phyloP scores from a whole-genome alignment of 1,284 basidiomycete genomes.

The Malassezia restricta region DNA sequence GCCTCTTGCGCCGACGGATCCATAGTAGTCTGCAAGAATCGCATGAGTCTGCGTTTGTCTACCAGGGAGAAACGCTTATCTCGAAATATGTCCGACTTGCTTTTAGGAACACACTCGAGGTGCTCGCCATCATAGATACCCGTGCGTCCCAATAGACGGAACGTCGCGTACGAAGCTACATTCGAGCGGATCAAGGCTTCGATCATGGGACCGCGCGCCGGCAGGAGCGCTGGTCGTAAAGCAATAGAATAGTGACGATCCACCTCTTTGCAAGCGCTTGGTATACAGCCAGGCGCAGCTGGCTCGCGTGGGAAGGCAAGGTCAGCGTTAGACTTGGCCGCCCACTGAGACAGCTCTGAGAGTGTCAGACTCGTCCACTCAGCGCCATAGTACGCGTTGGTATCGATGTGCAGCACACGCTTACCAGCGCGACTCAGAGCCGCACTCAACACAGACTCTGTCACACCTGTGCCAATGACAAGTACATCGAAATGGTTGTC shows the following conservation, averaged over 20 bases:
- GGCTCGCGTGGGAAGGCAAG: constrained; percentile 4
- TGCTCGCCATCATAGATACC: constrained; percentile 11
- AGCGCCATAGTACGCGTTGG: constrained; percentile 5
- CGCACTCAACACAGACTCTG: constrained; percentile 10
- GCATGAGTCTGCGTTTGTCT: constrained; percentile 84
- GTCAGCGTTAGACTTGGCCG: not conserved
- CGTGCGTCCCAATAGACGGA: constrained; percentile 62
- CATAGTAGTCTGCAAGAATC: constrained; percentile 51
- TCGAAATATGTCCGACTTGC: constrained; percentile 89
- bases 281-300: not conserved
- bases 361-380: constrained; percentile 14
- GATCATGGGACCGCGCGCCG: constrained; percentile 67
- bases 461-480: constrained; percentile 14
- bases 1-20: constrained; percentile 13
- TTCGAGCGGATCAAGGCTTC: constrained; percentile 68
- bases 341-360: constrained; percentile 6
- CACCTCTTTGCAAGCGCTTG: constrained; percentile 15
- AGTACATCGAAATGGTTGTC: constrained; percentile 10
- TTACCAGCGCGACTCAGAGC: constrained; percentile 13
- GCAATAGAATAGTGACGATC: constrained; percentile 65
- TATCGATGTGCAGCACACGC: constrained; percentile 9
- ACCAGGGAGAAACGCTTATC: constrained; percentile 63
- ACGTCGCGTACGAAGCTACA: constrained; percentile 78
- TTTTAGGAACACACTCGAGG: constrained; percentile 58
- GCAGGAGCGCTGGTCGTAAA: constrained; percentile 67